Evolutionary conservation across 306 rosid genomes (phyloP).

Genomic region (Urtica urens): DNA sequence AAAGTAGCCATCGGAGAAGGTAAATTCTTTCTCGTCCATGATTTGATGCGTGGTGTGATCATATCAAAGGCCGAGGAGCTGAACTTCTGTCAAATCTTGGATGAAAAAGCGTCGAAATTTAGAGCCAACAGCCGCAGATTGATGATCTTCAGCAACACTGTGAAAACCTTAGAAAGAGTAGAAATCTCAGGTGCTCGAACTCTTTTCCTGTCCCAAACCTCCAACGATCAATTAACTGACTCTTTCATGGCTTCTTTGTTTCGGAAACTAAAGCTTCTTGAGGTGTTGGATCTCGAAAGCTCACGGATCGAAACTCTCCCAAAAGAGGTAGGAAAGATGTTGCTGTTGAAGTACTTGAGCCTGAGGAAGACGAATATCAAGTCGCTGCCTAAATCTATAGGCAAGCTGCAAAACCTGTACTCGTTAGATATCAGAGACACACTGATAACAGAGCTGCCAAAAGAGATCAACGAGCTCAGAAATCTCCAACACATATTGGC

Average conservation of each 20-base stretch:
- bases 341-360: slow-evolving; percentile 6
- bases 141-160: not conserved
- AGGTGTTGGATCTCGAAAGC: not conserved
- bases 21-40: not conserved
- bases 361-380: slow-evolving; percentile 3
- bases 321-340: not conserved
- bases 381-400: not conserved
- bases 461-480: not conserved
- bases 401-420: slow-evolving; percentile 9
- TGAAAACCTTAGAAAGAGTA: not conserved
- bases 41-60: slow-evolving; percentile 6
- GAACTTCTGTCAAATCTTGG: not conserved
- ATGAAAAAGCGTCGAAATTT: not conserved
- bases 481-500: not conserved
- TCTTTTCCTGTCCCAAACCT: not conserved
- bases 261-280: too few species aligned
- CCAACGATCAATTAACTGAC: too few species aligned
- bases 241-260: too few species aligned
- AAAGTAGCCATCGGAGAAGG: not conserved
- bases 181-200: not conserved
- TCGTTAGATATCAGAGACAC: not conserved
- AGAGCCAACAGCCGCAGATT: not conserved
- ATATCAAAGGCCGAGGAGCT: not conserved
- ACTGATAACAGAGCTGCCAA: not conserved
- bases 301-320: not conserved